phyloP scores from a whole-genome alignment of 768 basidiomycete genomes.

The Auricularia auricula-judae region DNA sequence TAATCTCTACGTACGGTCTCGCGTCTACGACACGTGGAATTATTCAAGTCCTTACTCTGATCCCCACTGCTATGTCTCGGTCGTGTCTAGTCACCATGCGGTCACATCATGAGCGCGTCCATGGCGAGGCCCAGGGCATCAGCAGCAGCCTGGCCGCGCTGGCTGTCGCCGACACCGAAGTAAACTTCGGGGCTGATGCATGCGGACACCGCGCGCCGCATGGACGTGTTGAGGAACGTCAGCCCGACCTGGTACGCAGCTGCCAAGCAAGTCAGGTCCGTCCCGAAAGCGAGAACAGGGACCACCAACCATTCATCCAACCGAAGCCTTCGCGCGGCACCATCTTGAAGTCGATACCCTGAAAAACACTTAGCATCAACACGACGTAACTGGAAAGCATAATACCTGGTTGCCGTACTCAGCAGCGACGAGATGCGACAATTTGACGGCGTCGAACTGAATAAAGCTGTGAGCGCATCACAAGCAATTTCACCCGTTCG shows the following conservation, averaged over 20 bases:
- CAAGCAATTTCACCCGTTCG: not conserved
- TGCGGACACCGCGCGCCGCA: slow-evolving; percentile 90
- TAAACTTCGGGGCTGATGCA: slow-evolving; percentile 90
- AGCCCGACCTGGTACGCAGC: slow-evolving; percentile 96
- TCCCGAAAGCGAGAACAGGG: slow-evolving; percentile 1
- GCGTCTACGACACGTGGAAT: not conserved
- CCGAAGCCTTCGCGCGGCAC: slow-evolving; percentile 96
- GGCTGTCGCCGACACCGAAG: slow-evolving; percentile 35
- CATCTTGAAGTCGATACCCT: slow-evolving; percentile 92
- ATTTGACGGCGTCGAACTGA: slow-evolving; percentile 90
- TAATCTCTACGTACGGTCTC: too few species aligned
- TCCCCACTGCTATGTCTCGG: not conserved
- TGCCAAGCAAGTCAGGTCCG: slow-evolving; percentile 18
- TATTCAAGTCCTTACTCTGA: not conserved
- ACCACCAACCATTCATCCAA: slow-evolving; percentile 83
- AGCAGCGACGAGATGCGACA: slow-evolving; percentile 92
- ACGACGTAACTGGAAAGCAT: too few species aligned
- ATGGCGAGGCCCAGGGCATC: not conserved
- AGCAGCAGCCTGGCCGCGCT: not conserved
- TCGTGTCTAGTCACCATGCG: not conserved
- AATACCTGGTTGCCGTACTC: slow-evolving; percentile 78
- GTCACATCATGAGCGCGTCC: not conserved
- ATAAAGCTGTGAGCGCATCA: slow-evolving; percentile 1
- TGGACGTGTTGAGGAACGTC: slow-evolving; percentile 83
- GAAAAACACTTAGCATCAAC: too few species aligned